Evolutionary conservation across 2,329 filamentous ascomycete genomes (phyloP), one percentile per base, ranked within the genome.

Genomic region (Fusarium equiseti): DNA sequence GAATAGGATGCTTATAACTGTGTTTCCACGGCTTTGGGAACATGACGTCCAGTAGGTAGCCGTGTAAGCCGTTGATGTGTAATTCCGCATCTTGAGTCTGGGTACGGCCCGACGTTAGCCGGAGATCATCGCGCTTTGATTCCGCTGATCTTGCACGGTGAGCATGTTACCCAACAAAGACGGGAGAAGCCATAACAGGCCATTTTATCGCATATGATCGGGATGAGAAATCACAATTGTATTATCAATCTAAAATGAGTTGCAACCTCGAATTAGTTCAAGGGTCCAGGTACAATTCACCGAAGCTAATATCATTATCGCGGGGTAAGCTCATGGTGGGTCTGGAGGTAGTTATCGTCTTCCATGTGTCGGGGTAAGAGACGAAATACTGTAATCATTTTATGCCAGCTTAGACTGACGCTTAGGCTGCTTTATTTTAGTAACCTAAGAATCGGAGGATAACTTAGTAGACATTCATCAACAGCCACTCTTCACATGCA

Each of bases 71-170:
- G 73, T 61, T 50, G 43, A 53, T 53, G 50, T 40, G 26, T 63
- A 67, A 69, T 77, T 77, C 75, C 75, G 75, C 75, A 55, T 63
- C 65, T 60, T 48, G 35, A 72, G 50, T 70, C 43, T 51, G 52
- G 53, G 22, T 49, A 68, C 74, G 72, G 70, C 72, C 76, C 76
- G 76, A 77, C 59, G 72, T 73, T 77, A 77, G 68, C 76, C 76
- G 76, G 48, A 42, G 45, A 62, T 48, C 60, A 68, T 51, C 45
- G 63, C 63, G 62, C 63, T 44, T 52, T 24, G 44, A 67, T 77
- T 77, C 75, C 74, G 75, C 72, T 51, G 40, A 50, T 42, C 22
- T 29, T 15, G 31, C 18, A 44, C 57, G 27, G 46, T 22, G 50
- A 46, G 20, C 20, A 65, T 65, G 46, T 43, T 66, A 48, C 53